A percentile compares a stretch with the other conserved stretches of the same genome.
Conservation (phyloP, 2,329 filamentous ascomycete genomes). For the Dryadomyces quercivorus region DNA sequence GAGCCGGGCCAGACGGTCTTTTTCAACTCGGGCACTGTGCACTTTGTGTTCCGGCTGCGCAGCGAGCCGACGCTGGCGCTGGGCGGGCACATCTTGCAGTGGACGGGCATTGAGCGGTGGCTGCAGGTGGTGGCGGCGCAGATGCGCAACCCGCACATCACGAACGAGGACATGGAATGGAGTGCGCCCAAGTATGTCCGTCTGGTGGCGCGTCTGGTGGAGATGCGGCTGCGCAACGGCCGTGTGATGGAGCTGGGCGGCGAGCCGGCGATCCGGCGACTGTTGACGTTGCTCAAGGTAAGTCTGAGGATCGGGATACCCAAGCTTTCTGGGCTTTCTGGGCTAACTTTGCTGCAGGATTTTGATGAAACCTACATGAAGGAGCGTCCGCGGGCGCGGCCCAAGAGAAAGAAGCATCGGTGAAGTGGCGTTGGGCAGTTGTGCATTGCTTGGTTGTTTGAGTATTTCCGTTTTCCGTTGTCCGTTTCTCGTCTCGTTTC, state of each 20-base stretch:
- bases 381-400: background rate
- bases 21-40: conserved; percentile 21
- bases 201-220: conserved; percentile 12
- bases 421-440: background rate
- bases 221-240: conserved; percentile 7
- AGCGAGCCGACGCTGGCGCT: conserved; percentile 19
- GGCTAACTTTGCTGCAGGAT: background rate
- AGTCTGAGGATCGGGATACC: background rate
- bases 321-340: background rate
- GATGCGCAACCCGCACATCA: conserved; percentile 17
- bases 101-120: conserved; percentile 20
- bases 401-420: background rate
- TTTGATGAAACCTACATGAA: conserved; percentile 11
- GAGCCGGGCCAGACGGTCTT: conserved; percentile 22
- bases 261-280: conserved; percentile 6
- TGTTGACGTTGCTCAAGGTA: conserved; percentile 10
- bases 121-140: conserved; percentile 17
- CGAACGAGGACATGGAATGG: conserved; percentile 20
- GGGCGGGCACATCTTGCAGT: conserved; percentile 22
- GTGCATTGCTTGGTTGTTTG: background rate
- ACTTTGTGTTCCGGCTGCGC: conserved; percentile 21
- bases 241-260: conserved; percentile 13
- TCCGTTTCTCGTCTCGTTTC: background rate
- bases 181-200: conserved; percentile 14
- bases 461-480: background rate